Percentiles rank a stretch among this genome's conserved stretches.
phyloP scores from a whole-genome alignment of 192 early-diverging fungal genomes.

The Allomyces macrogynus region DNA sequence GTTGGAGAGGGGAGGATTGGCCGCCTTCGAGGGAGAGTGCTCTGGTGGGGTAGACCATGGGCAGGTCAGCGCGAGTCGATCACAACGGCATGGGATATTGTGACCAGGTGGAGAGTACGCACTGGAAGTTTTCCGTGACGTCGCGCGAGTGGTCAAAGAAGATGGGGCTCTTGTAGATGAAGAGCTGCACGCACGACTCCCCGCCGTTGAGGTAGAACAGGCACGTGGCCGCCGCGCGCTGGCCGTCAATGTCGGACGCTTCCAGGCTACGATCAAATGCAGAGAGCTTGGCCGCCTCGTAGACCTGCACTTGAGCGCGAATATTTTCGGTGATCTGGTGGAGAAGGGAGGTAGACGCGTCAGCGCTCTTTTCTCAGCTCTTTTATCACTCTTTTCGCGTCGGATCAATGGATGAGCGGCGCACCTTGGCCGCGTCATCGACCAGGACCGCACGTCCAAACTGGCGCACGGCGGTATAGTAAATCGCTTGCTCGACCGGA shows the following conservation, averaged over 20 bases:
- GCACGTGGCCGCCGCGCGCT: conserved; percentile 30
- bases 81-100: no score
- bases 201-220: conserved; percentile 55
- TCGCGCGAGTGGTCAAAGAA: conserved; percentile 57
- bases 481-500: background rate
- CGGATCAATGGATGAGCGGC: no score
- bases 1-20: background rate
- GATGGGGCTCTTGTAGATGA: conserved; percentile 65
- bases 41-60: no score
- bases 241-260: conserved; percentile 6
- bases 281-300: background rate
- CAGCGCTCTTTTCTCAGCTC: background rate
- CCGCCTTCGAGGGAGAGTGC: no score
- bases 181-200: conserved; percentile 42
- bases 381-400: background rate
- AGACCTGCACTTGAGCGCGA: background rate
- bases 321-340: background rate
- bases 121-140: conserved; percentile 24
- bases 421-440: background rate
- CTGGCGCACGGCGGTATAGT: background rate
- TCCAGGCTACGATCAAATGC: conserved; percentile 4
- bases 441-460: background rate
- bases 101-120: no score
- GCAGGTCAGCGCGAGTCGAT: no score
- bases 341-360: background rate